phyloP scores from a whole-genome alignment of 176 grass and related monocot species.

The Oryza glaberrima region DNA sequence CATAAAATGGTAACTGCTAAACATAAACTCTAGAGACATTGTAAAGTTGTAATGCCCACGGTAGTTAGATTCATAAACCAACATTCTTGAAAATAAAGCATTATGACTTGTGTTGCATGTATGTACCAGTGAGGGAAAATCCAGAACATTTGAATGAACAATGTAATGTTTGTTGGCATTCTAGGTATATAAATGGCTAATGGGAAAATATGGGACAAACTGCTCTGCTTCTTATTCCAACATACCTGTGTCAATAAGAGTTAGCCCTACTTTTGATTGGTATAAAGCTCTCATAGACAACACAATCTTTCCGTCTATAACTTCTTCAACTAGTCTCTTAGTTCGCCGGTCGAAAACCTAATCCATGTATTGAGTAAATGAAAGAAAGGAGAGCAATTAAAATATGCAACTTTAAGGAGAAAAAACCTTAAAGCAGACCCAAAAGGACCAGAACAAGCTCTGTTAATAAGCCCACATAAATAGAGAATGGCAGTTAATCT shows the following conservation, averaged over 20 bases:
- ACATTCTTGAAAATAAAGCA: conserved; percentile 23
- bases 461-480: neutral
- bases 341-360: conserved; percentile 90
- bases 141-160: neutral
- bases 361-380: conserved; percentile 22
- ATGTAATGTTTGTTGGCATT: neutral
- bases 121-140: neutral
- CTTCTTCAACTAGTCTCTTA: conserved; percentile 93
- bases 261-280: conserved; percentile 90
- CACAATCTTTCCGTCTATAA: conserved; percentile 92
- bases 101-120: neutral
- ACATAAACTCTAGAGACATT: neutral
- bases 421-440: neutral
- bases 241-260: conserved; percentile 86
- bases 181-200: neutral
- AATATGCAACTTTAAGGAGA: neutral
- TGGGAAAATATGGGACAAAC: conserved; percentile 8
- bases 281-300: conserved; percentile 96
- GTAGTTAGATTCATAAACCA: conserved; percentile 3
- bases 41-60: neutral
- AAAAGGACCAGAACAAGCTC: neutral
- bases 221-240: neutral
- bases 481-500: conserved; percentile 32
- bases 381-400: conserved; percentile 12
- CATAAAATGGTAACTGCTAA: too few relatives aligned